These are phyloP conservation scores for Phytophthora pisi DNA, from an alignment of 352 stramenopile species.

Conservation along the genomic window DNA sequence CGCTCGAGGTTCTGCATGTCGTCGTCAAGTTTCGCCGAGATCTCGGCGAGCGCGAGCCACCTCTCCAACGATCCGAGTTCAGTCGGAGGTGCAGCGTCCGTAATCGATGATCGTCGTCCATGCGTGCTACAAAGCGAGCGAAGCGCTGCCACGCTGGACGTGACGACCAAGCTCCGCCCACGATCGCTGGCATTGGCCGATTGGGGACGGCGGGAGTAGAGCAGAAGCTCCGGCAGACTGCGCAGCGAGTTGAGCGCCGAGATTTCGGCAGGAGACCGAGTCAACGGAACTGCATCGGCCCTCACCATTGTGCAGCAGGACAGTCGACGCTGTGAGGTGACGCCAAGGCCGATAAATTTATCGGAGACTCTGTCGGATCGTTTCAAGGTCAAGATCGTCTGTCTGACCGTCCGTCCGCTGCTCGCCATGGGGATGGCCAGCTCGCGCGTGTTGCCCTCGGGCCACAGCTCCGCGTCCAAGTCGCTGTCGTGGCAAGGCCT, in stretches of 20 bases:
- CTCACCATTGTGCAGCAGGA: slow-evolving; percentile 8
- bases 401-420: neutral
- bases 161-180: slow-evolving; percentile 6
- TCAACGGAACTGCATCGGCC: slow-evolving; percentile 28
- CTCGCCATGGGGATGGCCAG: slow-evolving; percentile 32
- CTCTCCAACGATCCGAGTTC: slow-evolving; percentile 23
- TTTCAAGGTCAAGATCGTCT: slow-evolving; percentile 15
- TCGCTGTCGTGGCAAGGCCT: slow-evolving; percentile 28
- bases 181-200: slow-evolving; percentile 16
- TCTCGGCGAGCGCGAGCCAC: slow-evolving; percentile 30
- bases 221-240: slow-evolving; percentile 24
- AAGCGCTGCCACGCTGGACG: slow-evolving; percentile 31
- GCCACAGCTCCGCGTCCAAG: slow-evolving; percentile 1
- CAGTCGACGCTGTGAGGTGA: slow-evolving; percentile 9
- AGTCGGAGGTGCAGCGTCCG: neutral
- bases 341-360: slow-evolving; percentile 24
- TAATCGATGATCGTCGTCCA: slow-evolving; percentile 18
- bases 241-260: slow-evolving; percentile 32
- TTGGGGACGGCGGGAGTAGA: slow-evolving; percentile 25
- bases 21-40: slow-evolving; percentile 23
- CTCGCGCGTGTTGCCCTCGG: slow-evolving; percentile 17
- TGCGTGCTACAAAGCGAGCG: slow-evolving; percentile 24
- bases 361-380: slow-evolving; percentile 20
- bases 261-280: slow-evolving; percentile 34
- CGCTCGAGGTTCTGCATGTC: slow-evolving; percentile 24